Evolutionary conservation across 257 asterid genomes (phyloP), one percentile per base, ranked within the genome.

Genomic region (Fraxinus pennsylvanica): DNA sequence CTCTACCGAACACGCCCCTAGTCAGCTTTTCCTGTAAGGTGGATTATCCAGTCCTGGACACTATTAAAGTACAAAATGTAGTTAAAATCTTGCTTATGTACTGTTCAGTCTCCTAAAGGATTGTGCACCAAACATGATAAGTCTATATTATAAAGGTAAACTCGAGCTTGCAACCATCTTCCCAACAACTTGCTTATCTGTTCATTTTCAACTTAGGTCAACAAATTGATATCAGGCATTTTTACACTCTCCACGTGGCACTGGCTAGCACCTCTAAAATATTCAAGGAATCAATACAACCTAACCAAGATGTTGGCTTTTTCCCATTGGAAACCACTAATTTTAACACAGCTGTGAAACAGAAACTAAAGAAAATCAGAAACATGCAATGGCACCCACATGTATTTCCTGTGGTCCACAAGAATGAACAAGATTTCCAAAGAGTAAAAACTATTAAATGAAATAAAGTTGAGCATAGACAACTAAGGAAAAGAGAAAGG

Each of bases 341-440:
- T 12, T 54, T 19, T 19, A 52, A 52, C 10, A 47, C 66, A n/a
- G 21, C 66, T 19, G 27, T n/a, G 4, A 57, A 19, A 19, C 66
- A 19, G 10, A 57, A 57, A 57, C 27, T 17, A 25, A 61, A 21
- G 21, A 72, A 39, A 5, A 43, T 65, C 25, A 1, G 54, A 41
- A 21, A 35, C 54, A n/a, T 22, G n/a, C 21, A 38, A 71, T 22
- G 33, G 22, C 36, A 2, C 15, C 32, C 33, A 52, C 57, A 22
- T 43, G 3, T 47, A 67, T 50, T 77, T 41, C 69, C 78, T 8
- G 65, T 27, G 35, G 63, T 76, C n/a, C 79, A 8, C 12, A 61
- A 65, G 74, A 71, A 68, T 8, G 30, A 73, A 68, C 9, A 13
- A n/a, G 15, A 72, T 35, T 57, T 21, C 29, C 70, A 57, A 52